Conservation (phyloP, 768 basidiomycete genomes). For the Panaeolus cyanescens region DNA sequence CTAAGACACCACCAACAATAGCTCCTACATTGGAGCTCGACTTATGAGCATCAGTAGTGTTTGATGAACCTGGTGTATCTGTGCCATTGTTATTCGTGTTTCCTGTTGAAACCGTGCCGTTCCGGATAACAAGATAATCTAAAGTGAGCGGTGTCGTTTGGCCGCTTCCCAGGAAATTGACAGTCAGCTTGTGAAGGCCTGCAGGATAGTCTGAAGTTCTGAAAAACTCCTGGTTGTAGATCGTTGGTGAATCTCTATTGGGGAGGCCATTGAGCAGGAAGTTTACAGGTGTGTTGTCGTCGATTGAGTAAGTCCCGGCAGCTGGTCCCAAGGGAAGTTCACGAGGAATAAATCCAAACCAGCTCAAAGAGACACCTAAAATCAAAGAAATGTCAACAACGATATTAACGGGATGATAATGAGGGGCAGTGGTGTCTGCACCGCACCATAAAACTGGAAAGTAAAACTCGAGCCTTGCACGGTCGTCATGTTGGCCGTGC, state of each 20-base stretch:
- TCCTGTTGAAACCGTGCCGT: slow-evolving; percentile 11
- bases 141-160: slow-evolving; percentile 26
- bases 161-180: slow-evolving; percentile 19
- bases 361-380: slow-evolving; percentile 18
- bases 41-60: background rate
- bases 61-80: background rate
- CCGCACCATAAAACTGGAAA: slow-evolving; percentile 19
- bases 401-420: background rate
- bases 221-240: slow-evolving; percentile 28
- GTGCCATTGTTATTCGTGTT: background rate
- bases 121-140: slow-evolving; percentile 24
- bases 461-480: slow-evolving; percentile 1
- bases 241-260: slow-evolving; percentile 1
- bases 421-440: no score
- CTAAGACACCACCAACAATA: slow-evolving; percentile 29
- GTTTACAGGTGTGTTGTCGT: slow-evolving; percentile 13
- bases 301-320: slow-evolving; percentile 21
- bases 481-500: background rate
- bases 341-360: slow-evolving; percentile 20
- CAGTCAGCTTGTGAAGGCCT: slow-evolving; percentile 23
- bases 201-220: slow-evolving; percentile 16
- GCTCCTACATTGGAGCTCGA: slow-evolving; percentile 13
- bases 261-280: slow-evolving; percentile 23
- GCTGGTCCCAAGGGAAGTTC: slow-evolving; percentile 12
- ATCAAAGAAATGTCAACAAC: background rate